Evolutionary conservation across 1,284 basidiomycete genomes (phyloP).

Genomic region (Rhodotorula sp.): DNA sequence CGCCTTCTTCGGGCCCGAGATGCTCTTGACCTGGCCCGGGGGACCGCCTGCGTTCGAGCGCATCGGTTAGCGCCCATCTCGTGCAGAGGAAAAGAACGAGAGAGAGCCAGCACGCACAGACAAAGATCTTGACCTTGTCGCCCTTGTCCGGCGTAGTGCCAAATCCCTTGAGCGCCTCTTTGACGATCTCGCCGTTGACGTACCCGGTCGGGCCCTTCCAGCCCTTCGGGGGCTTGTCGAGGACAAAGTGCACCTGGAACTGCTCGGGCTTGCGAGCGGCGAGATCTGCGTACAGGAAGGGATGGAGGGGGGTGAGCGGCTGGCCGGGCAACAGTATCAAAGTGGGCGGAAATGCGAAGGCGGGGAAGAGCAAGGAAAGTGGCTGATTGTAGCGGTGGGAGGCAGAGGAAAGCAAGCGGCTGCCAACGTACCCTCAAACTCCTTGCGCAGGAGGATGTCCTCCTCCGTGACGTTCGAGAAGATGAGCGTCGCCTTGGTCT

Average conservation of each 20-base stretch:
- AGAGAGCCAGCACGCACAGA: constrained; percentile 64
- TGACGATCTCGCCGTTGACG: constrained; percentile 69
- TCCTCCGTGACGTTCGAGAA: constrained; percentile 82
- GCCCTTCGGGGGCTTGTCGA: constrained; percentile 71
- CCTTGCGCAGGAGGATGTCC: constrained; percentile 66
- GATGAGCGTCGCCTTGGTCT: constrained; percentile 90
- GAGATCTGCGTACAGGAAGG: constrained; percentile 53
- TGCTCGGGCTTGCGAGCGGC: constrained; percentile 47
- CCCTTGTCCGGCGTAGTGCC: constrained; percentile 64
- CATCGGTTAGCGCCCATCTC: too few species aligned
- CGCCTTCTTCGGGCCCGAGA: constrained; percentile 60
- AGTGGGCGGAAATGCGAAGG: not conserved
- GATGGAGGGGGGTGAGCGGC: not conserved
- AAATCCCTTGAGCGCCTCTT: constrained; percentile 61
- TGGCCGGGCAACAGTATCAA: too few species aligned
- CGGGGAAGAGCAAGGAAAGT: not conserved
- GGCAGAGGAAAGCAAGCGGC: too few species aligned
- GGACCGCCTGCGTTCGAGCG: constrained; percentile 53
- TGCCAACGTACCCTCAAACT: constrained; percentile 43
- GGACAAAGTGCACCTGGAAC: constrained; percentile 80
- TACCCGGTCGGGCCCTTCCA: constrained; percentile 73
- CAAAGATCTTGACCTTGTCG: constrained; percentile 82
- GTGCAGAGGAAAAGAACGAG: constrained; percentile 52
- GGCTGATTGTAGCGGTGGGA: too few species aligned
- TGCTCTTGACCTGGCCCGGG: constrained; percentile 68